These are phyloP conservation scores for Ilyonectria destructans DNA, from an alignment of 2,329 filamentous ascomycete species.

Conservation along the genomic window DNA sequence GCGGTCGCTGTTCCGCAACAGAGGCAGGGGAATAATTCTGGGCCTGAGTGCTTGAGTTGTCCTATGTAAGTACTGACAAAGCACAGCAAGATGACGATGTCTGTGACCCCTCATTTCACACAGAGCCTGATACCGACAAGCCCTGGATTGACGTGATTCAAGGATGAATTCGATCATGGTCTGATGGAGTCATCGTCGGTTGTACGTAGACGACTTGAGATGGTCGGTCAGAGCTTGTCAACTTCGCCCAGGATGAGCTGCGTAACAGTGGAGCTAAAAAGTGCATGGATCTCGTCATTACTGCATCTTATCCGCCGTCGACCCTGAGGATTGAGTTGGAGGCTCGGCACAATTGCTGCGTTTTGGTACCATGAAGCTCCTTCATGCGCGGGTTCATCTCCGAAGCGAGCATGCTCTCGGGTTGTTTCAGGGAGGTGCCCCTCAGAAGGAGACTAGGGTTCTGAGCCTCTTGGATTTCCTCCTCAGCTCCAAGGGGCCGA, in stretches of 20 bases:
- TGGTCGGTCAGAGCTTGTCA: constrained; percentile 31
- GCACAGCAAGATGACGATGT: constrained; percentile 3
- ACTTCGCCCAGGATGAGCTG: constrained; percentile 31
- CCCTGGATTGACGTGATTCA: constrained; percentile 25
- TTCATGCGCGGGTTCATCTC: constrained; percentile 5
- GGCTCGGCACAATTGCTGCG: constrained; percentile 20
- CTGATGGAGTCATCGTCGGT: constrained; percentile 31
- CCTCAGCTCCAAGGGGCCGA: constrained; percentile 2
- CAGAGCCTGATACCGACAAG: constrained; percentile 37
- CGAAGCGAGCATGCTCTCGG: constrained; percentile 7
- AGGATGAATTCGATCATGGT: constrained; percentile 36
- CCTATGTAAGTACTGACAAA: neutral
- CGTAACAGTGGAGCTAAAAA: constrained; percentile 39
- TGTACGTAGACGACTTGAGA: constrained; percentile 18
- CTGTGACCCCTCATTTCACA: constrained; percentile 21
- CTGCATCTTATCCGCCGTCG: constrained; percentile 34
- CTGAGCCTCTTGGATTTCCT: constrained; percentile 4
- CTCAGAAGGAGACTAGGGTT: constrained; percentile 1
- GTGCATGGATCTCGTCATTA: constrained; percentile 48
- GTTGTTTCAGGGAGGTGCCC: constrained; percentile 6
- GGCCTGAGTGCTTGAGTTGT: neutral
- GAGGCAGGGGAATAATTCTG: constrained; percentile 26
- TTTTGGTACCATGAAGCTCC: constrained; percentile 24
- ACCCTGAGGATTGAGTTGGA: constrained; percentile 32
- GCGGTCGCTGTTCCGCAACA: constrained; percentile 23